A percentile compares a stretch with the other conserved stretches of the same genome.
These are phyloP conservation scores for Backusella australiensis DNA, from an alignment of 192 early-diverging fungal genomes.

Conservation along the genomic window DNA sequence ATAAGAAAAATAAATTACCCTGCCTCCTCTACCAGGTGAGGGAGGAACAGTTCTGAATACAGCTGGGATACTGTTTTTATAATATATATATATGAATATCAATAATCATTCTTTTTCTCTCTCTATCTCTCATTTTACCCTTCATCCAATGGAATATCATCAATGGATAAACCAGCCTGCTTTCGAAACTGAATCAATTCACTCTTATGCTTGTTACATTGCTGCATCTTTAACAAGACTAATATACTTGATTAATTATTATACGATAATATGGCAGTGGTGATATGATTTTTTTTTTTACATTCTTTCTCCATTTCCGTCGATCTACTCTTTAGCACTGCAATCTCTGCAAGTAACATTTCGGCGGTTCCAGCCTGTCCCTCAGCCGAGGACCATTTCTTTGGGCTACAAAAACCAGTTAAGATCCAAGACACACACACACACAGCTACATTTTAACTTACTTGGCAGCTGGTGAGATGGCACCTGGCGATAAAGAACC, in stretches of 20 bases:
- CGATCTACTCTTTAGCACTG: slow-evolving; percentile 12
- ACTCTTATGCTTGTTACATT: slow-evolving; percentile 25
- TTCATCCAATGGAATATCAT: slow-evolving; percentile 30
- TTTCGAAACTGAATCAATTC: slow-evolving; percentile 22
- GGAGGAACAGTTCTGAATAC: slow-evolving; percentile 30
- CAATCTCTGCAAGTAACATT: slow-evolving; percentile 28
- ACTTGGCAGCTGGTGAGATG: neutral
- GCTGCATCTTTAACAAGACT: slow-evolving; percentile 20
- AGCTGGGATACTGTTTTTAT: slow-evolving; percentile 15
- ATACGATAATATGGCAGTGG: no score
- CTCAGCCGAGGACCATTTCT: slow-evolving; percentile 10
- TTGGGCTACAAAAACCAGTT: slow-evolving; percentile 11
- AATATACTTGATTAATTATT: no score
- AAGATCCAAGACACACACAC: neutral
- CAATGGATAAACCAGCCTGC: slow-evolving; percentile 15
- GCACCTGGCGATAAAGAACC: slow-evolving; percentile 11
- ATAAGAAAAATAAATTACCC: slow-evolving; percentile 2
- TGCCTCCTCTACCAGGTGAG: slow-evolving; percentile 25
- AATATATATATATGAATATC: neutral
- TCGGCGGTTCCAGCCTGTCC: slow-evolving; percentile 18
- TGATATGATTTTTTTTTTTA: slow-evolving; percentile 1
- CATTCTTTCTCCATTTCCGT: slow-evolving; percentile 40
- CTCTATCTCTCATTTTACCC: slow-evolving; percentile 5
- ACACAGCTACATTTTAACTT: neutral
- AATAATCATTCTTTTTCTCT: neutral